These are phyloP conservation scores for Evernia prunastri DNA, from an alignment of 495 filamentous ascomycete species.

Conservation along the genomic window DNA sequence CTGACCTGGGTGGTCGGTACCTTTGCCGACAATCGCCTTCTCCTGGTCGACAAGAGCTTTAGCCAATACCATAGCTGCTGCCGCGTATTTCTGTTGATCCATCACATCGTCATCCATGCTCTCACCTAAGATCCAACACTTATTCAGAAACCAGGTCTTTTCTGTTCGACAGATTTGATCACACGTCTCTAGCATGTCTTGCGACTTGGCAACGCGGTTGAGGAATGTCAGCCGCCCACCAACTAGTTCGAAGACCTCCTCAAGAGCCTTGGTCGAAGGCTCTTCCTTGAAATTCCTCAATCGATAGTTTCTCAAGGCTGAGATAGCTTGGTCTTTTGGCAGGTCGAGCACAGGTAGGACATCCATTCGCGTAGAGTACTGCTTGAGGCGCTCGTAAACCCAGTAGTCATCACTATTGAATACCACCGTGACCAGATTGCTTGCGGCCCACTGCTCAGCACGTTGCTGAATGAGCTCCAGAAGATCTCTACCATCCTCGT, in stretches of 20 bases:
- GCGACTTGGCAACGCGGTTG: constrained; percentile 74
- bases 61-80: constrained; percentile 89
- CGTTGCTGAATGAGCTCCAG: constrained; percentile 93
- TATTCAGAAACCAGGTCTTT: constrained; percentile 90
- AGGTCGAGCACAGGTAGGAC: constrained; percentile 77
- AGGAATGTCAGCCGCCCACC: constrained; percentile 84
- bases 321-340: constrained; percentile 65
- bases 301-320: constrained; percentile 69
- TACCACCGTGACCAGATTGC: constrained; percentile 79
- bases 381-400: constrained; percentile 91
- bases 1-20: constrained; percentile 51
- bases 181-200: constrained; percentile 71
- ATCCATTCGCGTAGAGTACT: constrained; percentile 86
- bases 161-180: constrained; percentile 71
- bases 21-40: constrained; percentile 49
- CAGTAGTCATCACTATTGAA: constrained; percentile 96
- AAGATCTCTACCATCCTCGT: constrained; percentile 83
- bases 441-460: constrained; percentile 91
- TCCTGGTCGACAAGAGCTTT: constrained; percentile 79
- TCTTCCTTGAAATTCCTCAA: constrained; percentile 59
- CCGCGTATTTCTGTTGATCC: constrained; percentile 95
- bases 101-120: constrained; percentile 99
- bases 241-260: constrained; percentile 74
- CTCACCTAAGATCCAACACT: constrained; percentile 85
- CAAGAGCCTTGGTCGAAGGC: constrained; percentile 47